phyloP scores from a whole-genome alignment of 73 alveolate species.

The Stentor roeselii region DNA sequence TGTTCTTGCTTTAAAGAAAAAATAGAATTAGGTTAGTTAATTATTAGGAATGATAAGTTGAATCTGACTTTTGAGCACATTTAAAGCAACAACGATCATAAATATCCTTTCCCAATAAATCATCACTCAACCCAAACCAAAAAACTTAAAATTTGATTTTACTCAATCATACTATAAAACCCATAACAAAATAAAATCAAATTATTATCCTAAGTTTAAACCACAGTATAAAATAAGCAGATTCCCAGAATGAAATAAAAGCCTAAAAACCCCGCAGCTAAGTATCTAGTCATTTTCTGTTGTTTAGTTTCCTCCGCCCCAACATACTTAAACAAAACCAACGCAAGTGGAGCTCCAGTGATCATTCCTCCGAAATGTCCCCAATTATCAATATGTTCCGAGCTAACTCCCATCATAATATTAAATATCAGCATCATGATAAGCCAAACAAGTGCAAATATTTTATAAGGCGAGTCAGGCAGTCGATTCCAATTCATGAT shows the following conservation, averaged over 20 bases:
- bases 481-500: slow-evolving; percentile 32
- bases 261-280: background rate
- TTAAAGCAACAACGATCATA: no score
- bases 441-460: slow-evolving; percentile 24
- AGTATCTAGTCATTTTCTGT: background rate
- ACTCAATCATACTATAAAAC: no score
- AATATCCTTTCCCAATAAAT: no score
- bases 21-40: no score
- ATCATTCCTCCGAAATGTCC: slow-evolving; percentile 28
- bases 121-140: no score
- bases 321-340: background rate
- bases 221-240: slow-evolving; percentile 11
- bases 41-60: no score
- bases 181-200: background rate
- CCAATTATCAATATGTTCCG: slow-evolving; percentile 14
- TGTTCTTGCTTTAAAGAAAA: no score
- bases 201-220: background rate
- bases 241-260: slow-evolving; percentile 3
- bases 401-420: background rate
- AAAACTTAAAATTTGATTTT: no score
- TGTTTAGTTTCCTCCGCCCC: background rate
- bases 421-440: slow-evolving; percentile 8
- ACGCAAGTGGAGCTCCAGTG: background rate
- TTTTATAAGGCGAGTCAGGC: background rate
- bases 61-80: no score